These are phyloP conservation scores for Tephrocybe rancida DNA, from an alignment of 768 basidiomycete genomes.

Conservation along the genomic window DNA sequence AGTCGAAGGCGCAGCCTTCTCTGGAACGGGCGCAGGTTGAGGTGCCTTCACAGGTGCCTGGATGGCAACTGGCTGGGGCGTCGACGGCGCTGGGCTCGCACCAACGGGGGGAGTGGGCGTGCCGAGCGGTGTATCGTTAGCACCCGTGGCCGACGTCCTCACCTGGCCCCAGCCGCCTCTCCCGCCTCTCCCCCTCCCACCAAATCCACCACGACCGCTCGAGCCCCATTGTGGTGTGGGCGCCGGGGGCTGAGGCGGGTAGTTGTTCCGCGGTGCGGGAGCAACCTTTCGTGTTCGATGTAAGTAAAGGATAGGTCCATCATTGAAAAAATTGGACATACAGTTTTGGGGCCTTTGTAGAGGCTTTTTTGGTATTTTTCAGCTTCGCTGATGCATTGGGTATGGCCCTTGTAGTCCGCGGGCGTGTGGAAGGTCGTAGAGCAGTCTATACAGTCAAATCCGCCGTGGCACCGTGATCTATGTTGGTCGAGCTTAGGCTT, in stretches of 20 bases:
- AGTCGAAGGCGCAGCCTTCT: not conserved
- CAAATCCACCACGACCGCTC: slow-evolving; percentile 22
- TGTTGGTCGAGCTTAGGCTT: slow-evolving; percentile 94
- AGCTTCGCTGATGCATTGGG: slow-evolving; percentile 85
- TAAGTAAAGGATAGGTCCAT: not conserved
- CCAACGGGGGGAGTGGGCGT: slow-evolving; percentile 48
- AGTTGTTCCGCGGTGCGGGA: slow-evolving; percentile 23
- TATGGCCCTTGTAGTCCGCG: slow-evolving; percentile 79
- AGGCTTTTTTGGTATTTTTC: slow-evolving; percentile 91
- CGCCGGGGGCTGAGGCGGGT: slow-evolving; percentile 20
- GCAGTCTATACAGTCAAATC: slow-evolving; percentile 88
- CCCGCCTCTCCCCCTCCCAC: slow-evolving; percentile 29
- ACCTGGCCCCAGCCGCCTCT: slow-evolving; percentile 37
- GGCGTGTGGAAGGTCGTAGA: slow-evolving; percentile 80
- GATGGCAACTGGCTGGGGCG: too few species aligned
- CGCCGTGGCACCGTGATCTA: slow-evolving; percentile 54
- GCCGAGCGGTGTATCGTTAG: slow-evolving; percentile 75
- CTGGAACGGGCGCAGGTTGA: slow-evolving; percentile 13
- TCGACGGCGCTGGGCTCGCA: slow-evolving; percentile 18
- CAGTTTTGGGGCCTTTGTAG: slow-evolving; percentile 80
- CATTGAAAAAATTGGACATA: slow-evolving; percentile 19
- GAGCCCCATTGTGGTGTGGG: slow-evolving; percentile 15
- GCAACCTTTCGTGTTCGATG: slow-evolving; percentile 4
- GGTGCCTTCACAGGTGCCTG: slow-evolving; percentile 8
- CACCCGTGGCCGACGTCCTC: slow-evolving; percentile 49